Percentiles rank a stretch among this genome's conserved stretches.
These are phyloP conservation scores for Arthrobotrys conoides DNA, from an alignment of 2,329 filamentous ascomycete genomes.

Conservation along the genomic window DNA sequence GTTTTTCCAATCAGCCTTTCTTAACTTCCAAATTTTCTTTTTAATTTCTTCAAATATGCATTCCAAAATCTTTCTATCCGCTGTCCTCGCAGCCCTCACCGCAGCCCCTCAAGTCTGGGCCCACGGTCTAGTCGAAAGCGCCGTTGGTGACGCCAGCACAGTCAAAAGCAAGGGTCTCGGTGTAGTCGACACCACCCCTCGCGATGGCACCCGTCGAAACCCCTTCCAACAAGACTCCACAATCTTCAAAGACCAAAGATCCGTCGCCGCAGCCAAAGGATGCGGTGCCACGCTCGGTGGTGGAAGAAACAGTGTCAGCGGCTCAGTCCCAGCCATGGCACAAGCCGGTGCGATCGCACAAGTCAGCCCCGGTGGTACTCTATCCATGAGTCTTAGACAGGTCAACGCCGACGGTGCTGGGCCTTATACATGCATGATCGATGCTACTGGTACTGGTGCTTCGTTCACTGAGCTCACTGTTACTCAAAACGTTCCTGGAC, in stretches of 20 bases:
- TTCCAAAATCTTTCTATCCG: constrained; percentile 66
- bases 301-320: constrained; percentile 72
- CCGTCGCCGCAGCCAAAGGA: constrained; percentile 67
- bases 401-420: constrained; percentile 57
- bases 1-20: constrained; percentile 39
- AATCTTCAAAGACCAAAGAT: constrained; percentile 69
- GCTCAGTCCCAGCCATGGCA: constrained; percentile 30
- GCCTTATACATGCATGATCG: constrained; percentile 77
- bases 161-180: constrained; percentile 68
- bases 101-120: constrained; percentile 73
- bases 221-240: constrained; percentile 78
- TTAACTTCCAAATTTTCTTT: constrained; percentile 14
- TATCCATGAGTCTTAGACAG: constrained; percentile 75
- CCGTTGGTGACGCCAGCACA: constrained; percentile 74
- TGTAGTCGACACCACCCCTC: constrained; percentile 73
- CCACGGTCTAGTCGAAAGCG: constrained; percentile 75
- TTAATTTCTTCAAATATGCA: constrained; percentile 65
- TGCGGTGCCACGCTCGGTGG: constrained; percentile 74
- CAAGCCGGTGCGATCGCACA: constrained; percentile 67
- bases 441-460: constrained; percentile 73
- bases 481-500: constrained; percentile 45
- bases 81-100: constrained; percentile 71
- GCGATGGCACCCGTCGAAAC: constrained; percentile 74
- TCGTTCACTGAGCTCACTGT: constrained; percentile 61
- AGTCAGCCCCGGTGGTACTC: constrained; percentile 72